Percentiles rank a stretch among this genome's conserved stretches.
phyloP scores from a whole-genome alignment of 106 monocot species.

The Acorus calamus region DNA sequence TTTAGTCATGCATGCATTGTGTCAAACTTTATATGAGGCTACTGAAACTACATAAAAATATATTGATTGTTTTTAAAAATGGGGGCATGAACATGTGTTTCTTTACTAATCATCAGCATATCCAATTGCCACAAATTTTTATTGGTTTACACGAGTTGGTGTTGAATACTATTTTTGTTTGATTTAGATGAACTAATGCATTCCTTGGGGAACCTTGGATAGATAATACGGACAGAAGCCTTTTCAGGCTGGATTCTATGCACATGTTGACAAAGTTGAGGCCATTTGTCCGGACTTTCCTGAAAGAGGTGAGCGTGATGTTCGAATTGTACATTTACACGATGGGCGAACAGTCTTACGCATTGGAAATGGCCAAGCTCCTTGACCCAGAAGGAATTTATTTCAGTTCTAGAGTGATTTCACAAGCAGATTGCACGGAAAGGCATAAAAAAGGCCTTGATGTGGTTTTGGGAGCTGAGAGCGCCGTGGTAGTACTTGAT shows the following conservation, averaged over 20 bases:
- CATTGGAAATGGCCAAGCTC: conserved; percentile 72
- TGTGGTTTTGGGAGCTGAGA: conserved; percentile 84
- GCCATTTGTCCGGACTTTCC: conserved; percentile 66
- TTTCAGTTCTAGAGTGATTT: conserved; percentile 75
- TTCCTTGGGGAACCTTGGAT: neutral
- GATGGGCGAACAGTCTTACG: conserved; percentile 82
- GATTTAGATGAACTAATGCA: neutral
- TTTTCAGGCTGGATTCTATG: conserved; percentile 52
- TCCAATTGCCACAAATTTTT: no score
- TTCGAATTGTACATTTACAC: conserved; percentile 97
- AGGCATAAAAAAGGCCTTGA: conserved; percentile 87
- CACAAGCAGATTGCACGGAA: conserved; percentile 67
- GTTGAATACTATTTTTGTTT: no score
- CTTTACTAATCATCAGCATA: no score
- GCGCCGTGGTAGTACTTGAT: conserved; percentile 73
- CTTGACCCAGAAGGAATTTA: conserved; percentile 65
- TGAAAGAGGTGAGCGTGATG: conserved; percentile 67
- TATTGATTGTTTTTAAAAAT: no score
- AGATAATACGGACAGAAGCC: conserved; percentile 46
- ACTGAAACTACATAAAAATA: no score
- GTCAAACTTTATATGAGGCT: no score
- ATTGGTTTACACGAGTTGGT: no score
- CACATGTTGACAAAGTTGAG: conserved; percentile 88
- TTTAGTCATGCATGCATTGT: no score
- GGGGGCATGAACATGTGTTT: no score